These are phyloP conservation scores for Mucor sp. DNA, from an alignment of 371 early-diverging fungal genomes.

Conservation along the genomic window DNA sequence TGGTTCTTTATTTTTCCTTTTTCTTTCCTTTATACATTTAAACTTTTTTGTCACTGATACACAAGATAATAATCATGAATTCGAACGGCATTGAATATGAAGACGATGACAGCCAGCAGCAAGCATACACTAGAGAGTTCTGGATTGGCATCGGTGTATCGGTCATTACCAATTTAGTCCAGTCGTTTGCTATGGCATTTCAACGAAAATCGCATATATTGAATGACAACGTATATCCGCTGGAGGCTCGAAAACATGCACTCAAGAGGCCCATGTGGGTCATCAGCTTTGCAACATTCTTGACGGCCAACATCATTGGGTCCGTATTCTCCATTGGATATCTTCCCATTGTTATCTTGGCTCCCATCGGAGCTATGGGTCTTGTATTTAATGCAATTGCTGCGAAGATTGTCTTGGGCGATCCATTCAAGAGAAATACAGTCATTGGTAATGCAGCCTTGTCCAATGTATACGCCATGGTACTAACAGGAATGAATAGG, in stretches of 20 bases:
- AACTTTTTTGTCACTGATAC: neutral
- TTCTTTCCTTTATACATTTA: conserved; percentile 3
- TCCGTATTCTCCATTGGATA: conserved; percentile 78
- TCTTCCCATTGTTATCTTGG: conserved; percentile 82
- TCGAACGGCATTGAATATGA: conserved; percentile 5
- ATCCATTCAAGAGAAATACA: conserved; percentile 65
- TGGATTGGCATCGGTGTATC: conserved; percentile 50
- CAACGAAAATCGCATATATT: conserved; percentile 71
- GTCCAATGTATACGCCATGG: neutral
- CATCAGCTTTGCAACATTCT: conserved; percentile 58
- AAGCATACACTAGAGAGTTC: conserved; percentile 26
- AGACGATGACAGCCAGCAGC: conserved; percentile 1
- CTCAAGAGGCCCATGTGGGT: conserved; percentile 46
- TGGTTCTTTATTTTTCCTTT: conserved; percentile 4
- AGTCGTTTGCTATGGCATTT: conserved; percentile 71
- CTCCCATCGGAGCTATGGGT: conserved; percentile 79
- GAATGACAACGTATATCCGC: conserved; percentile 57
- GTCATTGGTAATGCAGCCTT: conserved; percentile 43
- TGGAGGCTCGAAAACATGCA: conserved; percentile 53
- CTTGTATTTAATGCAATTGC: conserved; percentile 81
- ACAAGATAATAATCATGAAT: neutral
- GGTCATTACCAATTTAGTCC: conserved; percentile 42
- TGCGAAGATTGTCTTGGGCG: conserved; percentile 67
- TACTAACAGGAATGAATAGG: conserved; percentile 30
- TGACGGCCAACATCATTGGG: conserved; percentile 71